Conservation (phyloP, 2,329 filamentous ascomycete genomes). For the Monilinia polystroma region DNA sequence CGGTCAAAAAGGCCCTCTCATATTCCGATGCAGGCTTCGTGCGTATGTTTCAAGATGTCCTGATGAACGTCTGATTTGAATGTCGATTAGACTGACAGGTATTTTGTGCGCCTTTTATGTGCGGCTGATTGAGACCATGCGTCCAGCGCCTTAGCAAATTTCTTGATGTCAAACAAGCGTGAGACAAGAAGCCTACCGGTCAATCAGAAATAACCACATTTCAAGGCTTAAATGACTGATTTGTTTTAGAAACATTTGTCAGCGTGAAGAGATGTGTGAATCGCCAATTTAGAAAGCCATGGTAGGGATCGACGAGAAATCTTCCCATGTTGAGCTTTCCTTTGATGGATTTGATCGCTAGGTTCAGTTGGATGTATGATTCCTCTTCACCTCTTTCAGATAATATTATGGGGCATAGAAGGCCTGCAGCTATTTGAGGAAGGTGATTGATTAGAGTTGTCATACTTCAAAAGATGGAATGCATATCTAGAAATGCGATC, state of each 20-base stretch:
- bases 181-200: neutral
- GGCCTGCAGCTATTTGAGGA: constrained; percentile 8
- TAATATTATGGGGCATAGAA: constrained; percentile 19
- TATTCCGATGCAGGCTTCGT: neutral
- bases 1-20: neutral
- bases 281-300: constrained; percentile 7
- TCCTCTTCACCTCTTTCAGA: neutral
- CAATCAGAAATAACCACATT: constrained; percentile 20
- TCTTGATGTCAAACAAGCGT: constrained; percentile 1
- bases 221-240: constrained; percentile 4
- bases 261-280: constrained; percentile 8
- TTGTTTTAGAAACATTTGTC: neutral
- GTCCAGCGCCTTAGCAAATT: constrained; percentile 2
- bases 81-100: neutral
- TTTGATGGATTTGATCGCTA: constrained; percentile 6
- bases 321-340: neutral
- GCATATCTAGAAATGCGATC: constrained; percentile 19
- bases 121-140: constrained; percentile 14
- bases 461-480: constrained; percentile 14
- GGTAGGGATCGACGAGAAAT: constrained; percentile 5
- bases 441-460: constrained; percentile 11
- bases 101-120: neutral
- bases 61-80: constrained; percentile 2
- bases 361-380: neutral
- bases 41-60: neutral